phyloP scores from a whole-genome alignment of 345 rosid species.

The Schrenkiella parvula region DNA sequence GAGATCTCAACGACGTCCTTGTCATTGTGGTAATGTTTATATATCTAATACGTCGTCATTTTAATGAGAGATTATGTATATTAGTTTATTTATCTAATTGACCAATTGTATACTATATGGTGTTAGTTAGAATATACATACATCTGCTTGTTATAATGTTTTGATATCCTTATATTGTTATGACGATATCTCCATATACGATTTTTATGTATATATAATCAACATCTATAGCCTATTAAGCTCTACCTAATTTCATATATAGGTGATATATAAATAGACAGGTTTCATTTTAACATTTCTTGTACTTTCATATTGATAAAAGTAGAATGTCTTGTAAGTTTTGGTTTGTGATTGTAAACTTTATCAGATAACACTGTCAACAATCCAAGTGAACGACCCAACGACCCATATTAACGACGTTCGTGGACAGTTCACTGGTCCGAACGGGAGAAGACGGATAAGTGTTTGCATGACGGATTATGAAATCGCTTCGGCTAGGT shows the following conservation, averaged over 20 bases:
- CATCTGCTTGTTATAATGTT: no score
- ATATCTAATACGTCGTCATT: neutral
- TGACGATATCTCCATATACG: no score
- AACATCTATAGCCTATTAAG: no score
- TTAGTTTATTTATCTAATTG: neutral
- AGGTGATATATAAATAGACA: neutral
- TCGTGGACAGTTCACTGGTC: neutral
- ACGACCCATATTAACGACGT: neutral
- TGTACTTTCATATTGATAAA: neutral
- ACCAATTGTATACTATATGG: neutral
- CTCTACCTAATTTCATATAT: no score
- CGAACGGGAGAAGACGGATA: slow-evolving; percentile 12
- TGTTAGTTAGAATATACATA: no score
- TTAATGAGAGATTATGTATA: neutral
- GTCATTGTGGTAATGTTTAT: neutral
- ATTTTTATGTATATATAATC: no score
- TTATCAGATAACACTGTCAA: neutral
- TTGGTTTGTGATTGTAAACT: neutral
- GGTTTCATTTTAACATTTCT: no score
- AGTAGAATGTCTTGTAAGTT: neutral
- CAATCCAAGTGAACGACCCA: slow-evolving; percentile 1
- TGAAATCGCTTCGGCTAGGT: neutral
- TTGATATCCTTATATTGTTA: no score
- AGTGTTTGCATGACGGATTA: neutral
- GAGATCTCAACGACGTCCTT: neutral